These are phyloP conservation scores for Dimocarpus longan DNA, from an alignment of 345 rosid species.

Conservation along the genomic window DNA sequence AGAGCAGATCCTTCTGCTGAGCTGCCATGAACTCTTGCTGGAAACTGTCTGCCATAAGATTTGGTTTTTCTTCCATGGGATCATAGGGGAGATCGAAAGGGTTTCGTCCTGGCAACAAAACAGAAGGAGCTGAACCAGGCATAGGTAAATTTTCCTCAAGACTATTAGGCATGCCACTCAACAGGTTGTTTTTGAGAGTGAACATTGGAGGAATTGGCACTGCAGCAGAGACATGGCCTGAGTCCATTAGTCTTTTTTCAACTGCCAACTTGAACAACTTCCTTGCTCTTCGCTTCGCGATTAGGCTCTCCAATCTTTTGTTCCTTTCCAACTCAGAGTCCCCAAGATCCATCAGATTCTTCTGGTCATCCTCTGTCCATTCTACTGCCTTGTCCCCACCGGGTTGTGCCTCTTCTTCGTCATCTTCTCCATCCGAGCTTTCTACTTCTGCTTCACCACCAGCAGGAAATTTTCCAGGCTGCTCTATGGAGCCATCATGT, in stretches of 20 bases:
- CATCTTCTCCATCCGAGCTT: constrained; percentile 44
- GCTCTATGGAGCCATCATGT: constrained; percentile 17
- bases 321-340: constrained; percentile 80
- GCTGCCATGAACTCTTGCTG: constrained; percentile 58
- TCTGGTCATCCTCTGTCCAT: constrained; percentile 85
- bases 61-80: constrained; percentile 76
- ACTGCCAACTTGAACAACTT: constrained; percentile 47
- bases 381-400: constrained; percentile 48
- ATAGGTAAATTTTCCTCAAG: constrained; percentile 33
- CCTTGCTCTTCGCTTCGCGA: constrained; percentile 66
- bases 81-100: constrained; percentile 92
- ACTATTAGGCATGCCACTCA: constrained; percentile 24
- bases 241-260: constrained; percentile 44
- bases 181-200: constrained; percentile 41
- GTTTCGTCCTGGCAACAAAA: constrained; percentile 58
- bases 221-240: constrained; percentile 29
- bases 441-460: constrained; percentile 45
- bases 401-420: constrained; percentile 40
- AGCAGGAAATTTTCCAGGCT: constrained; percentile 20
- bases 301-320: constrained; percentile 74
- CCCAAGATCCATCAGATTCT: constrained; percentile 88
- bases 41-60: constrained; percentile 64
- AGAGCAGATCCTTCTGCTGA: constrained; percentile 54
- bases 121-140: constrained; percentile 91
- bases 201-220: constrained; percentile 47